Evolutionary conservation across 2,329 filamentous ascomycete species (phyloP).

Genomic region (Colletotrichum ledebouriae): DNA sequence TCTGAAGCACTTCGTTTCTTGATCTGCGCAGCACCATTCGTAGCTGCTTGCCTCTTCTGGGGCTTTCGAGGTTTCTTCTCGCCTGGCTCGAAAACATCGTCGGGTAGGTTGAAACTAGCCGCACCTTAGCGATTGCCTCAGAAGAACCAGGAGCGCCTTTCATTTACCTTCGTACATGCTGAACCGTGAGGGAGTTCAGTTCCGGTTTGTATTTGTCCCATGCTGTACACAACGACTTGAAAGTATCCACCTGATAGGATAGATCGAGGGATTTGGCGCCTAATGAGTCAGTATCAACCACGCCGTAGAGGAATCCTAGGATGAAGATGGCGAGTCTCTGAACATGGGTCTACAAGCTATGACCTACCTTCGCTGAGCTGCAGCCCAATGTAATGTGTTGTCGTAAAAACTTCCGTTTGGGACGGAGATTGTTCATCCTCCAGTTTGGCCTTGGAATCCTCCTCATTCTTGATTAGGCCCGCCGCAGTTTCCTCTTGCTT

Average conservation of each 20-base stretch:
- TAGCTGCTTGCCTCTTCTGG: conserved; percentile 47
- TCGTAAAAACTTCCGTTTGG: conserved; percentile 77
- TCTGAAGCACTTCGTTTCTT: conserved; percentile 66
- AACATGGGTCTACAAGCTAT: conserved; percentile 6
- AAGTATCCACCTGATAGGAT: conserved; percentile 85
- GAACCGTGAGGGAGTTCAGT: conserved; percentile 83
- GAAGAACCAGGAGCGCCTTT: conserved; percentile 36
- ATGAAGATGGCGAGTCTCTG: conserved; percentile 34
- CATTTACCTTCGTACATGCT: conserved; percentile 86
- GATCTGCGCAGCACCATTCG: conserved; percentile 54
- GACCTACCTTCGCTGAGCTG: conserved; percentile 80
- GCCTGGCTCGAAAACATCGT: conserved; percentile 87
- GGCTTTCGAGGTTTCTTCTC: conserved; percentile 78
- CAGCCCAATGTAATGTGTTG: conserved; percentile 94
- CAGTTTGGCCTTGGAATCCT: conserved; percentile 34
- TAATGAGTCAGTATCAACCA: conserved; percentile 54
- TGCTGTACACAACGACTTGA: conserved; percentile 83
- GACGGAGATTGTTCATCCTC: not conserved
- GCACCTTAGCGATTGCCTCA: conserved; percentile 1
- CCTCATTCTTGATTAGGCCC: conserved; percentile 34
- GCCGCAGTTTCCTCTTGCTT: not conserved
- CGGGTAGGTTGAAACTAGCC: conserved; percentile 84
- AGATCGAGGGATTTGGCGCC: conserved; percentile 81
- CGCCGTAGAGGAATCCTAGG: not conserved
- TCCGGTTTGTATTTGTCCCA: conserved; percentile 82